phyloP scores from a whole-genome alignment of 148 eudicot genomes.

The Cornus suecica region DNA sequence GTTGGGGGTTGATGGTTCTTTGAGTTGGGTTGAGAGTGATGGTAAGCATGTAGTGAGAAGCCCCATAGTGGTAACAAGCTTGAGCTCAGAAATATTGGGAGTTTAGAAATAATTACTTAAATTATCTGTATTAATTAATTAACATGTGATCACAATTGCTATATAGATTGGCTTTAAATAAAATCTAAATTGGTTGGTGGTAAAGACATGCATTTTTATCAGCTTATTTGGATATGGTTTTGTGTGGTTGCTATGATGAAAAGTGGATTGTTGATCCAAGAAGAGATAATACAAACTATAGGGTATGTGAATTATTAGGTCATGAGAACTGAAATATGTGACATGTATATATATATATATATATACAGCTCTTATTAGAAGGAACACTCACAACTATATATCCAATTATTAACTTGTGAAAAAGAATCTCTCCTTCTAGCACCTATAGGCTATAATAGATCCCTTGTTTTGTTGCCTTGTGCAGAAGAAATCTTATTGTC shows the following conservation, averaged over 20 bases:
- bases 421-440: not conserved
- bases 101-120: not conserved
- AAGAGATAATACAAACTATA: not conserved
- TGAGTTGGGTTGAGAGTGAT: slow-evolving; percentile 35
- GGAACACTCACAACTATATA: not conserved
- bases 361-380: slow-evolving; percentile 6
- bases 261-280: not conserved
- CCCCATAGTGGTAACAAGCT: slow-evolving; percentile 38
- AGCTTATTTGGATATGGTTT: not conserved
- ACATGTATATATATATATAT: not conserved
- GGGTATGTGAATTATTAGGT: not conserved
- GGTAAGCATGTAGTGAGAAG: slow-evolving; percentile 40
- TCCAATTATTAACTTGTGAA: not conserved
- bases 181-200: not conserved
- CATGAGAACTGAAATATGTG: slow-evolving; percentile 3
- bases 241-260: not conserved
- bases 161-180: not conserved
- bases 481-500: not conserved
- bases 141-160: not conserved
- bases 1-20: slow-evolving; percentile 24
- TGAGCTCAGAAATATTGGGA: slow-evolving; percentile 9
- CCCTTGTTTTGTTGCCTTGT: not conserved
- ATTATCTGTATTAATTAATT: slow-evolving; percentile 1
- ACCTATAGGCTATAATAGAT: too few species aligned
- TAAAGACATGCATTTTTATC: not conserved